Percentiles rank a stretch among this genome's conserved stretches.
phyloP scores from a whole-genome alignment of 2,329 filamentous ascomycete species.

The Ampelomyces quisqualis region DNA sequence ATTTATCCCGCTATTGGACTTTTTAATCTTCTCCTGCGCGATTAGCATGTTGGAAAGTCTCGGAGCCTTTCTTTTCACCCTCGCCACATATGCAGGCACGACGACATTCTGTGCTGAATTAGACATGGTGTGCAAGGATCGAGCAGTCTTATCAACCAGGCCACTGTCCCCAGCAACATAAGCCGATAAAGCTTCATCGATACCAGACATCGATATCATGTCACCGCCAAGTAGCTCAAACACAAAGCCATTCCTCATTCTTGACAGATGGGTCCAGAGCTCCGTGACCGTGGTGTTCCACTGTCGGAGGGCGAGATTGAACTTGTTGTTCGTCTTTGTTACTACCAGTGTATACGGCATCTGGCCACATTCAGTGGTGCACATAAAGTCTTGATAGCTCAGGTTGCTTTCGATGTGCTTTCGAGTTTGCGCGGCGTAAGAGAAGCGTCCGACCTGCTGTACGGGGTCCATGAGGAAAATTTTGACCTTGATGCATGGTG shows the following conservation, averaged over 20 bases:
- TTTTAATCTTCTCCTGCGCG: too few species aligned
- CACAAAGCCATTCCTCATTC: background rate
- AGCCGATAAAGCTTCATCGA: slow-evolving; percentile 1
- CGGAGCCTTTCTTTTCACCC: too few species aligned
- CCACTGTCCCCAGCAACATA: too few species aligned
- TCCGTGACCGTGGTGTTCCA: slow-evolving; percentile 3
- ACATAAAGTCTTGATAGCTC: slow-evolving; percentile 4
- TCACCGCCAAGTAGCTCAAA: background rate
- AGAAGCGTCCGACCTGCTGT: slow-evolving; percentile 3
- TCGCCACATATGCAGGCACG: too few species aligned
- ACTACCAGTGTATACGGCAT: slow-evolving; percentile 9
- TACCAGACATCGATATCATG: background rate
- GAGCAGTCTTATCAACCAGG: too few species aligned
- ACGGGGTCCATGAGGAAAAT: slow-evolving; percentile 7
- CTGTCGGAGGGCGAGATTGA: background rate
- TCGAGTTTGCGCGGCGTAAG: slow-evolving; percentile 5
- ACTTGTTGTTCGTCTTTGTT: slow-evolving; percentile 9
- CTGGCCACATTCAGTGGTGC: slow-evolving; percentile 2
- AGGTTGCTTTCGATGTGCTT: slow-evolving; percentile 6
- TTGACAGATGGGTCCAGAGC: background rate
- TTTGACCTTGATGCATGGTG: slow-evolving; percentile 1
- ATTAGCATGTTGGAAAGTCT: too few species aligned
- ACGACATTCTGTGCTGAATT: too few species aligned
- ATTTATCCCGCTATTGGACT: too few species aligned
- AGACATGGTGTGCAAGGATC: too few species aligned